A percentile compares a stretch with the other conserved stretches of the same genome.
Conservation (phyloP, 2,329 filamentous ascomycete genomes). For the Trichoderma brevicompactum region DNA sequence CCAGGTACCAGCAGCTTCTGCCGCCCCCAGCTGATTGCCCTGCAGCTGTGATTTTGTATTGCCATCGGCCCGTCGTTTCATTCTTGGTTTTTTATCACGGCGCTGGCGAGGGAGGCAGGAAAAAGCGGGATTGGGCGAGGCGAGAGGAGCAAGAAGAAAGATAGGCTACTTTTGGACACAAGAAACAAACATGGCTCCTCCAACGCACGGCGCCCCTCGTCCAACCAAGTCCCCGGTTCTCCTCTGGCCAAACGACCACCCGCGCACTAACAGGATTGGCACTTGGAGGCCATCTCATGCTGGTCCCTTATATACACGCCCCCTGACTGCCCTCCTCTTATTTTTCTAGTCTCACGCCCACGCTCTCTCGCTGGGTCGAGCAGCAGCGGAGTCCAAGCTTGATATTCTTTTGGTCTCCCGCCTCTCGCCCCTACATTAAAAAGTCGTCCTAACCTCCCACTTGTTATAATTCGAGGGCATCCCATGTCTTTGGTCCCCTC, state of each 20-base stretch:
- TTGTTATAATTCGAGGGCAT: conserved; percentile 27
- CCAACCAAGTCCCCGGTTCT: conserved; percentile 24
- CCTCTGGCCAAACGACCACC: conserved; percentile 24
- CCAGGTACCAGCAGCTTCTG: no score
- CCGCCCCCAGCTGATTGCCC: neutral
- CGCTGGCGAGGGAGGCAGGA: neutral
- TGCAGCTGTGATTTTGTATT: conserved; percentile 10
- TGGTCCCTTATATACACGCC: conserved; percentile 20
- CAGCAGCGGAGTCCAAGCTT: conserved; percentile 23
- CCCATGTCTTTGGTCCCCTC: conserved; percentile 26
- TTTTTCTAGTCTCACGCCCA: conserved; percentile 12
- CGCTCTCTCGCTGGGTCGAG: conserved; percentile 20
- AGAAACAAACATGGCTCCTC: conserved; percentile 26
- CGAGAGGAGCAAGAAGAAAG: neutral
- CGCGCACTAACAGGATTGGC: conserved; percentile 26
- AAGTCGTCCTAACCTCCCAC: conserved; percentile 24
- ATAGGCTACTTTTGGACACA: conserved; percentile 23
- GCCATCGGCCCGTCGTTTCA: conserved; percentile 1
- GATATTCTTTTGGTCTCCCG: conserved; percentile 26
- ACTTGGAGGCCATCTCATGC: conserved; percentile 25
- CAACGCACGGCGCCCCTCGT: conserved; percentile 22
- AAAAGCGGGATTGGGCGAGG: conserved; percentile 6
- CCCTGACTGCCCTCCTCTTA: neutral
- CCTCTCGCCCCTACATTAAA: conserved; percentile 27
- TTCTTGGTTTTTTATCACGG: neutral